Evolutionary conservation across 225 moss, liverwort and hornwort genomes (phyloP), one percentile per base, ranked within the genome.

Genomic region (Bryoerythrophyllum caledonicum): DNA sequence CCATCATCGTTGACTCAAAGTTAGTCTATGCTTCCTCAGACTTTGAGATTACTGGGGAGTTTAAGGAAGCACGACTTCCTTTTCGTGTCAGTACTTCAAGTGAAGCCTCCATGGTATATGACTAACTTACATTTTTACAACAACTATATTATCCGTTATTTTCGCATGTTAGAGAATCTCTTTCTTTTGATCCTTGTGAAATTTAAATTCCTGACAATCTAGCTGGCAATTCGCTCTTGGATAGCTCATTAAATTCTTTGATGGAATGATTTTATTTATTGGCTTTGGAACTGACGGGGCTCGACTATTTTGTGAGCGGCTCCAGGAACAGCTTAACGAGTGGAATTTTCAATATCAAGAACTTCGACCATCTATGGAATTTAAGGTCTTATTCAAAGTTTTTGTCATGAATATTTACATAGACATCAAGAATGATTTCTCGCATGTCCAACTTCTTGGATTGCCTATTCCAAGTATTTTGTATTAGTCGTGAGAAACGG

Each of bases 241-340:
- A 23, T 21, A 27, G 59, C 20, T 59, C 13, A 27, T 13, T 55
- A 16, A 14, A 56, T 75, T 5, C 66, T 17, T 65, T 30, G n/a
- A 74, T 55, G 43, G 57, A 30, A 32, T 23, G 28, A 56, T 44
- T 20, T 57, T n/a, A 60, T 76, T 76, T 34, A 25, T 46, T 53
- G 30, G 58, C 37, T 58, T 48, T 25, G 26, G 20, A 65, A 38
- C 21, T 59, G 54, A 63, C 43, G 34, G 43, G 19, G 12, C 37
- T 60, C 27, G 55, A 55, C 32, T 17, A 14, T 49, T 40, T 30
- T 26, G 38, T 55, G 43, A 15, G 30, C 90, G 89, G 90, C 77
- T 90, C 11, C 82, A 87, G 75, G 69, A 86, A 63, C 68, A 54
- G 53, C 37, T 89, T 65, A 82, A 58, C 61, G 83, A 82, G 56